These are phyloP conservation scores for Xanthoconium purpureum DNA, from an alignment of 768 basidiomycete genomes.

Conservation along the genomic window DNA sequence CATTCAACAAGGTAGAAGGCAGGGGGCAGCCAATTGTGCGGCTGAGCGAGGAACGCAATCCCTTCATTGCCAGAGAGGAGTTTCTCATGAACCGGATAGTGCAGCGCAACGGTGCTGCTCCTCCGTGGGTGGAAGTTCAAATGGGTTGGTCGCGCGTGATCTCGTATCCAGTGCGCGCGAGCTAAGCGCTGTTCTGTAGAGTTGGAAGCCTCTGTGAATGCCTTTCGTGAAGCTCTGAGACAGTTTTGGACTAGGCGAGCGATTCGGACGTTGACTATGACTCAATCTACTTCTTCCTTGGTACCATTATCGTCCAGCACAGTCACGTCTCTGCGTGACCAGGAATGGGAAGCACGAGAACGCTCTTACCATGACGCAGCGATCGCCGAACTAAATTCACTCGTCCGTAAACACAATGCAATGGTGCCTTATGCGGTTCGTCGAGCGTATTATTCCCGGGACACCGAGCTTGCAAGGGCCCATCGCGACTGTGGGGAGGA, in stretches of 20 bases:
- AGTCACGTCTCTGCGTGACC: constrained; percentile 44
- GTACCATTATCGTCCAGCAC: constrained; percentile 31
- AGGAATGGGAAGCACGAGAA: constrained; percentile 70
- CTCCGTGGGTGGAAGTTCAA: constrained; percentile 86
- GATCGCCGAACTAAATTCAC: constrained; percentile 66
- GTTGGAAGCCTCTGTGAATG: constrained; percentile 56
- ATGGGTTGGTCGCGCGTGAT: constrained; percentile 12
- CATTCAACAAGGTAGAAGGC: constrained; percentile 70
- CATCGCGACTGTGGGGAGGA: constrained; percentile 52
- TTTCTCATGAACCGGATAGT: constrained; percentile 86
- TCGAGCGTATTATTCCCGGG: constrained; percentile 53
- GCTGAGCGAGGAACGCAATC: constrained; percentile 50
- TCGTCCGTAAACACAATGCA: constrained; percentile 77
- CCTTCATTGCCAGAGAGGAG: constrained; percentile 72
- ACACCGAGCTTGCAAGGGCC: constrained; percentile 53
- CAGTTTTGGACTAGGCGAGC: constrained; percentile 76
- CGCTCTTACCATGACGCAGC: constrained; percentile 64
- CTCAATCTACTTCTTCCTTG: constrained; percentile 39
- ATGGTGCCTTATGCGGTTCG: constrained; percentile 79
- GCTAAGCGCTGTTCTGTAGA: constrained; percentile 39
- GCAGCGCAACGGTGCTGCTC: constrained; percentile 75
- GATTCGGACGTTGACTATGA: constrained; percentile 54
- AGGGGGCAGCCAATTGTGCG: constrained; percentile 50
- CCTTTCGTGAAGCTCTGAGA: constrained; percentile 63
- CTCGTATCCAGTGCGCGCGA: not conserved